Conservation (phyloP, 106 monocot genomes). For the Dendrobium officinale region DNA sequence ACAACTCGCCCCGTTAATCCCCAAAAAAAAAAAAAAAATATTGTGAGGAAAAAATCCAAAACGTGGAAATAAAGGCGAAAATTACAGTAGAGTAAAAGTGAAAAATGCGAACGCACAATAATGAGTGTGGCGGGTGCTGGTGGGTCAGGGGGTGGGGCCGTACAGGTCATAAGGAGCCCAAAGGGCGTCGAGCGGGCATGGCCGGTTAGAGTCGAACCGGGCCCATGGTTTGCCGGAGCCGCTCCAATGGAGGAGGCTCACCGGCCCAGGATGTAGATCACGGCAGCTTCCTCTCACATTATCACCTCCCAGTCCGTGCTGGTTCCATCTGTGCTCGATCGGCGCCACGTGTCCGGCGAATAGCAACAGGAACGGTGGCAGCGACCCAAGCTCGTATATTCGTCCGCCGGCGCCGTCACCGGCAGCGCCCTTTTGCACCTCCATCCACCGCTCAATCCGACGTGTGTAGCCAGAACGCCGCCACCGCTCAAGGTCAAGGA, state of each 20-base stretch:
- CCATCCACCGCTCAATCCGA: slow-evolving; percentile 95
- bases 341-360: slow-evolving; percentile 91
- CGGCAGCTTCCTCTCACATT: slow-evolving; percentile 90
- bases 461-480: slow-evolving; percentile 47
- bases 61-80: not conserved
- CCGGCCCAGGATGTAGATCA: slow-evolving; percentile 84
- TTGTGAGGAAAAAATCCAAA: not conserved
- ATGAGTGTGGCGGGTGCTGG: slow-evolving; percentile 3
- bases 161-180: slow-evolving; percentile 90
- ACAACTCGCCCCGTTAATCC: slow-evolving; percentile 30
- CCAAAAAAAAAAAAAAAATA: slow-evolving; percentile 1
- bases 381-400: slow-evolving; percentile 95
- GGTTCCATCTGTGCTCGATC: slow-evolving; percentile 97
- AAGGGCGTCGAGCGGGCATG: slow-evolving; percentile 83
- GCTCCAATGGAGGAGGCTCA: slow-evolving; percentile 96
- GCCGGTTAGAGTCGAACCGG: slow-evolving; percentile 57
- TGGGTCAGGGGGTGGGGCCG: slow-evolving; percentile 27
- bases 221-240: slow-evolving; percentile 94
- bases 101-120: slow-evolving; percentile 4
- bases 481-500: slow-evolving; percentile 77
- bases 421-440: slow-evolving; percentile 60
- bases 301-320: slow-evolving; percentile 93
- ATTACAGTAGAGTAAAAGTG: not conserved
- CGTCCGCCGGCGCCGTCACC: slow-evolving; percentile 39
- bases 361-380: slow-evolving; percentile 86